Conservation (phyloP, 1,284 basidiomycete genomes). For the Bjerkandera adusta region DNA sequence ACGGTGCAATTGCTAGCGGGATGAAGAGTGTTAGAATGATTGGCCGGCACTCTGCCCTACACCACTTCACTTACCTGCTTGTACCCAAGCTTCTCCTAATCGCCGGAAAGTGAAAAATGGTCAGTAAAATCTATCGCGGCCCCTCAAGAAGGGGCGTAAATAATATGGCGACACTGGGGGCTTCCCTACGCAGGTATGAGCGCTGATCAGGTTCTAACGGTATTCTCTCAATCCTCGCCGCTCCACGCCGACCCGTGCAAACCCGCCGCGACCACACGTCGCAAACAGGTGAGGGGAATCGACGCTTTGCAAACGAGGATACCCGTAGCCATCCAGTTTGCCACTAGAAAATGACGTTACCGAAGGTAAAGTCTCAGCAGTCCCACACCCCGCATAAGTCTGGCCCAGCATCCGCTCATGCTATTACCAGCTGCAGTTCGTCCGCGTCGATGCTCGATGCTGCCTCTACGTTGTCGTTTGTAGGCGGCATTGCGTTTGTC, state of each 20-base stretch:
- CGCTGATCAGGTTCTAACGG: conserved; percentile 94
- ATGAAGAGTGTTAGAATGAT: conserved; percentile 1
- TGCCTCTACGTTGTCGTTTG: conserved; percentile 22
- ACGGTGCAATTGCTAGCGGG: conserved; percentile 72
- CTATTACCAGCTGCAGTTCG: conserved; percentile 62
- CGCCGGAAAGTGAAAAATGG: conserved; percentile 27
- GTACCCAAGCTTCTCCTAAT: conserved; percentile 74
- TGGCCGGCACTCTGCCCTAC: not conserved
- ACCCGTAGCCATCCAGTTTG: conserved; percentile 85
- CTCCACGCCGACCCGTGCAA: conserved; percentile 24
- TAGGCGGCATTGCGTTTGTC: not conserved
- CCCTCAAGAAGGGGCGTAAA: conserved; percentile 37
- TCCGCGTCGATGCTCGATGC: conserved; percentile 45
- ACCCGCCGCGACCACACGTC: conserved; percentile 17
- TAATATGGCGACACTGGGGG: conserved; percentile 66
- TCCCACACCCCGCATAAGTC: conserved; percentile 30
- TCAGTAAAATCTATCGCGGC: conserved; percentile 47
- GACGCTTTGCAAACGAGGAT: conserved; percentile 48
- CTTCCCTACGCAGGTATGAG: conserved; percentile 96
- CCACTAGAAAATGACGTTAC: conserved; percentile 72
- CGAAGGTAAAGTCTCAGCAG: conserved; percentile 43
- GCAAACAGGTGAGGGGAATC: conserved; percentile 20
- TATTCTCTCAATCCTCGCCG: conserved; percentile 83
- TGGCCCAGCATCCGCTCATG: conserved; percentile 23
- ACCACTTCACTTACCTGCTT: conserved; percentile 56